A percentile compares a stretch with the other conserved stretches of the same genome.
phyloP scores from a whole-genome alignment of 306 rosid genomes.

The Inga laurina region DNA sequence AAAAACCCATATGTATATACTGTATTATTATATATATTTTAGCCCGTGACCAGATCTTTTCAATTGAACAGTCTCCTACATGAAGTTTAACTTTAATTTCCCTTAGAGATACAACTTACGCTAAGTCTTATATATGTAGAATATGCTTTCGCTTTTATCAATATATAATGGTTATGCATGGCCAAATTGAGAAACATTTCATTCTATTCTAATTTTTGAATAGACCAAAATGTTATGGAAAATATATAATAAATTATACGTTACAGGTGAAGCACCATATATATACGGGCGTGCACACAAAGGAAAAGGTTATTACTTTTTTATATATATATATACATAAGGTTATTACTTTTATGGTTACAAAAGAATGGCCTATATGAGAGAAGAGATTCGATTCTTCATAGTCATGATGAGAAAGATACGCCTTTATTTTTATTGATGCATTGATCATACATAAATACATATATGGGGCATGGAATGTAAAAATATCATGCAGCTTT shows the following conservation, averaged over 20 bases:
- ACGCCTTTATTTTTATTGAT: neutral
- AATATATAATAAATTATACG: neutral
- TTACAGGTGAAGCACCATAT: neutral
- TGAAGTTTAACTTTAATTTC: neutral
- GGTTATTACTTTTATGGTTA: neutral
- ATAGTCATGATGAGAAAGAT: constrained; percentile 1
- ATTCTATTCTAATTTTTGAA: neutral
- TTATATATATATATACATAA: too few relatives aligned
- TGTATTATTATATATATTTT: neutral
- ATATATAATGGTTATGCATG: neutral
- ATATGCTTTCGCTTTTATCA: neutral
- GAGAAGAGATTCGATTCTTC: constrained; percentile 2
- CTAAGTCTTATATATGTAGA: neutral
- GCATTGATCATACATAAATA: neutral
- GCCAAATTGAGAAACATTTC: neutral
- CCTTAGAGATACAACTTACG: neutral
- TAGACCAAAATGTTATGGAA: neutral
- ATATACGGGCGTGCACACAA: neutral
- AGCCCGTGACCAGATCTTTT: neutral
- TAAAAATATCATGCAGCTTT: neutral
- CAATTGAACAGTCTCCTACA: neutral
- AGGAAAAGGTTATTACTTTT: neutral
- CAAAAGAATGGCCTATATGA: constrained; percentile 14
- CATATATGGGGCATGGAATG: neutral
- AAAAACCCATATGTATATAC: neutral